Percentiles rank a stretch among this genome's conserved stretches.
These are phyloP conservation scores for Lipomyces yamanashiensis DNA, from an alignment of 805 yeast genomes.

Conservation along the genomic window DNA sequence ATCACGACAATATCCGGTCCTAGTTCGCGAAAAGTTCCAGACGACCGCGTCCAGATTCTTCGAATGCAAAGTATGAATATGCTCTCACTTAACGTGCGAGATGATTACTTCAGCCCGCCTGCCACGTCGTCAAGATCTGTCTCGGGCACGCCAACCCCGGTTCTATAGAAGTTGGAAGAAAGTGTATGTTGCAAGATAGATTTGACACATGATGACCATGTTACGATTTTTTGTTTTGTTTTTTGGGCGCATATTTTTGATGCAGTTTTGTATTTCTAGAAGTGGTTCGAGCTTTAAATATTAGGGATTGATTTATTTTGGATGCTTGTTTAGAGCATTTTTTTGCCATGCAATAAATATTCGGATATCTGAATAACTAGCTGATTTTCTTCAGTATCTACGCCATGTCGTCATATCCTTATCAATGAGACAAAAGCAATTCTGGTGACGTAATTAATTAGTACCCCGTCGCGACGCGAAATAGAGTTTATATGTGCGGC, in stretches of 20 bases:
- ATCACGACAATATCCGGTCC: background rate
- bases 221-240: background rate
- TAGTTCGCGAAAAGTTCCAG: background rate
- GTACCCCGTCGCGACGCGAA: background rate
- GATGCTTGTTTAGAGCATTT: too few relatives aligned
- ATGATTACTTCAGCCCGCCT: slow-evolving; percentile 29
- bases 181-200: background rate
- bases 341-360: too few relatives aligned
- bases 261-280: too few relatives aligned
- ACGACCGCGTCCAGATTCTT: slow-evolving; percentile 18
- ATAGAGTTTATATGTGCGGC: slow-evolving; percentile 4
- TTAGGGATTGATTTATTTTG: too few relatives aligned
- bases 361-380: too few relatives aligned
- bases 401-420: too few relatives aligned
- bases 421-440: too few relatives aligned
- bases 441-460: too few relatives aligned
- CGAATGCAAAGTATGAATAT: slow-evolving; percentile 25
- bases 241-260: background rate
- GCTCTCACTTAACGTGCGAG: slow-evolving; percentile 30
- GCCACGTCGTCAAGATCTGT: background rate
- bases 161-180: background rate
- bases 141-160: slow-evolving; percentile 1
- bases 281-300: too few relatives aligned
- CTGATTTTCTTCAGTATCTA: too few relatives aligned
- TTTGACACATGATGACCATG: background rate